These are phyloP conservation scores for Cladosporium sp. DNA, from an alignment of 2,329 filamentous ascomycete species.

Conservation along the genomic window DNA sequence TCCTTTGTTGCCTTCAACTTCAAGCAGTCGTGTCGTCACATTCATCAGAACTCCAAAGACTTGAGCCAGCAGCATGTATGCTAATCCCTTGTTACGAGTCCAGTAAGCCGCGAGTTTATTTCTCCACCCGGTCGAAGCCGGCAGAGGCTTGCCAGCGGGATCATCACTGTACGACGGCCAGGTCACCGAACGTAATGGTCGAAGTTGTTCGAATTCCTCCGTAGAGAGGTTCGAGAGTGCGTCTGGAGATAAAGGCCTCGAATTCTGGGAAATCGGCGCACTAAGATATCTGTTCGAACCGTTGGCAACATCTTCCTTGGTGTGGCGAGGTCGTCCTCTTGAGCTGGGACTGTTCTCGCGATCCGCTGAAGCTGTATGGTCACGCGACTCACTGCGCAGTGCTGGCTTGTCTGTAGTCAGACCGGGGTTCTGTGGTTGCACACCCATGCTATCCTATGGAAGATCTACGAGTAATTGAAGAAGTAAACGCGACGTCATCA, in stretches of 20 bases:
- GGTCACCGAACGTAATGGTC: not conserved
- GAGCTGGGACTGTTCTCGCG: not conserved
- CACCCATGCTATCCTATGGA: constrained; percentile 1
- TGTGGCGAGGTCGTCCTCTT: not conserved
- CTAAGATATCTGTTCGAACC: not conserved
- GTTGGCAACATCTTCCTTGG: not conserved
- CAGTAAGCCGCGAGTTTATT: constrained; percentile 48
- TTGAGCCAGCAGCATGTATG: constrained; percentile 73
- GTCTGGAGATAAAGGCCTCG: constrained; percentile 45
- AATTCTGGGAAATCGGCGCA: constrained; percentile 30
- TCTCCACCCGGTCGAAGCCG: constrained; percentile 23
- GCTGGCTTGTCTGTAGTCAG: not conserved
- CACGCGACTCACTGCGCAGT: not conserved
- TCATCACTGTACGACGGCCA: constrained; percentile 6
- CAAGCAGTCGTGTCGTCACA: constrained; percentile 72
- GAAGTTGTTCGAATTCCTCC: constrained; percentile 37
- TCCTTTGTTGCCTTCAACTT: constrained; percentile 65
- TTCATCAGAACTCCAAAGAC: constrained; percentile 87
- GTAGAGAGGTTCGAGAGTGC: constrained; percentile 42
- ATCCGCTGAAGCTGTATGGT: not conserved
- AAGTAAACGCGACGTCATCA: not conserved
- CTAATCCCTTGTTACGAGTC: constrained; percentile 68
- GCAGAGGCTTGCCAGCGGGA: not conserved
- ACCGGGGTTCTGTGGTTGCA: not conserved
- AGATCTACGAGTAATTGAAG: not conserved